These are phyloP conservation scores for Astrephomene gubernaculifera DNA, from an alignment of 139 green algal genomes.

Conservation along the genomic window DNA sequence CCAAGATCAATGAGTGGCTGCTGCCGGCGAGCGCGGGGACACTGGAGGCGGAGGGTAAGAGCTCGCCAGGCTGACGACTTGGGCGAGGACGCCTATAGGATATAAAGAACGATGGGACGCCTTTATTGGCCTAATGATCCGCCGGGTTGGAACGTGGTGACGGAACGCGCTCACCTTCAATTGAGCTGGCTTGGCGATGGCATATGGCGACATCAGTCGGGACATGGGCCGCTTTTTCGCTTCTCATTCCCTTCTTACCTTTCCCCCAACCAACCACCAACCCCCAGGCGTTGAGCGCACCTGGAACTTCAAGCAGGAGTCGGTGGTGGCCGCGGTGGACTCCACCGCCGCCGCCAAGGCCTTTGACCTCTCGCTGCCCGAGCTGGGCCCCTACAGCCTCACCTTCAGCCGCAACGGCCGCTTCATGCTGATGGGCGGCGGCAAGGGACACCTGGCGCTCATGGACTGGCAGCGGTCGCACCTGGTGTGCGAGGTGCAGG, in stretches of 20 bases:
- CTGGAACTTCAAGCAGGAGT: slow-evolving; percentile 87
- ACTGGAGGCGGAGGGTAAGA: slow-evolving; percentile 88
- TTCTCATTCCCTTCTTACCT: too few relatives aligned
- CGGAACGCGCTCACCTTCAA: too few relatives aligned
- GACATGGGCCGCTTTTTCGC: too few relatives aligned
- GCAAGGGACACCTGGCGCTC: slow-evolving; percentile 92
- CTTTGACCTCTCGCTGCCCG: slow-evolving; percentile 87
- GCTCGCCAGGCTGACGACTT: too few relatives aligned
- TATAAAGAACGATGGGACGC: too few relatives aligned
- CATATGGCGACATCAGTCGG: too few relatives aligned
- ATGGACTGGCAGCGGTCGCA: slow-evolving; percentile 88
- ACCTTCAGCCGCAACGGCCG: slow-evolving; percentile 87
- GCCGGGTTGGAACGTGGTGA: too few relatives aligned
- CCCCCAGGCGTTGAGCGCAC: slow-evolving; percentile 87
- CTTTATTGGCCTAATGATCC: too few relatives aligned
- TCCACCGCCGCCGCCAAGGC: slow-evolving; percentile 78
- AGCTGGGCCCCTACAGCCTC: slow-evolving; percentile 87
- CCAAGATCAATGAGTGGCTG: slow-evolving; percentile 84
- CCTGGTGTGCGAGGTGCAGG: slow-evolving; percentile 92
- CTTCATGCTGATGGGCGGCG: slow-evolving; percentile 86
- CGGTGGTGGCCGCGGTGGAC: slow-evolving; percentile 81
- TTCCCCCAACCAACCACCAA: not conserved
- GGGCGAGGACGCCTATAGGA: too few relatives aligned
- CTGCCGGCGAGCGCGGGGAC: slow-evolving; percentile 79
- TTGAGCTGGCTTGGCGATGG: too few relatives aligned